A percentile compares a stretch with the other conserved stretches of the same genome.
phyloP scores from a whole-genome alignment of 768 basidiomycete genomes.

The Lactarius sanguifluus region DNA sequence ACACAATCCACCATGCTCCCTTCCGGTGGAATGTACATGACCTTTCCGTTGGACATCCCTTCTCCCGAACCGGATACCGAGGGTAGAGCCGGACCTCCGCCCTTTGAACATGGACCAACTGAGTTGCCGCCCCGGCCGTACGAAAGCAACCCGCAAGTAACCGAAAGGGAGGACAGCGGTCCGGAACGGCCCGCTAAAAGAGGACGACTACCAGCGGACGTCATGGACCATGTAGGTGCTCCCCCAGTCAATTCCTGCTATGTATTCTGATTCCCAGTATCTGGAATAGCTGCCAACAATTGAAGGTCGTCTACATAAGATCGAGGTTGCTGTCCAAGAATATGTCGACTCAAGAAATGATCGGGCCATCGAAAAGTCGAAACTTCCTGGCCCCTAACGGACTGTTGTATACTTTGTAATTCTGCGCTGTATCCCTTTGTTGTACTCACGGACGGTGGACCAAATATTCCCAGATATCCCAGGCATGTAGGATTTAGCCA shows the following conservation, averaged over 20 bases:
- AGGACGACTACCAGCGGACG: slow-evolving; percentile 24
- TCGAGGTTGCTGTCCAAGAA: slow-evolving; percentile 23
- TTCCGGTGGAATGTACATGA: slow-evolving; percentile 30
- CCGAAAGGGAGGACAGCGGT: slow-evolving; percentile 9
- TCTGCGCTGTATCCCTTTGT: slow-evolving; percentile 20
- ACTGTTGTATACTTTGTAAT: slow-evolving; percentile 13
- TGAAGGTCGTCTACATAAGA: slow-evolving; percentile 25
- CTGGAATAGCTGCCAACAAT: slow-evolving; percentile 22
- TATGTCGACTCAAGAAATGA: slow-evolving; percentile 26
- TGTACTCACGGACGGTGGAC: slow-evolving; percentile 19
- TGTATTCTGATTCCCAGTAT: slow-evolving; percentile 4
- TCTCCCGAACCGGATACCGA: slow-evolving; percentile 25
- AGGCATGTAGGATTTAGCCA: slow-evolving; percentile 18
- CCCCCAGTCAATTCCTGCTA: not conserved
- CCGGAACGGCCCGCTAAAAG: slow-evolving; percentile 20
- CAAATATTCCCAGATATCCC: slow-evolving; percentile 4
- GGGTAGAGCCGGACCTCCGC: slow-evolving; percentile 17
- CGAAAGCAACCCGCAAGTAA: not conserved
- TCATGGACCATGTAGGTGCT: slow-evolving; percentile 24
- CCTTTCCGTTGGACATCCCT: slow-evolving; percentile 27
- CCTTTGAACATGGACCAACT: slow-evolving; percentile 27
- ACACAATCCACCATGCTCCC: slow-evolving; percentile 28
- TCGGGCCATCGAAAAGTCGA: slow-evolving; percentile 27
- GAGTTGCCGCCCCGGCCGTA: slow-evolving; percentile 27
- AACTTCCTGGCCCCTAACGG: slow-evolving; percentile 15